Conservation (phyloP, 2,329 filamentous ascomycete species). For the Teratosphaeria viscida region DNA sequence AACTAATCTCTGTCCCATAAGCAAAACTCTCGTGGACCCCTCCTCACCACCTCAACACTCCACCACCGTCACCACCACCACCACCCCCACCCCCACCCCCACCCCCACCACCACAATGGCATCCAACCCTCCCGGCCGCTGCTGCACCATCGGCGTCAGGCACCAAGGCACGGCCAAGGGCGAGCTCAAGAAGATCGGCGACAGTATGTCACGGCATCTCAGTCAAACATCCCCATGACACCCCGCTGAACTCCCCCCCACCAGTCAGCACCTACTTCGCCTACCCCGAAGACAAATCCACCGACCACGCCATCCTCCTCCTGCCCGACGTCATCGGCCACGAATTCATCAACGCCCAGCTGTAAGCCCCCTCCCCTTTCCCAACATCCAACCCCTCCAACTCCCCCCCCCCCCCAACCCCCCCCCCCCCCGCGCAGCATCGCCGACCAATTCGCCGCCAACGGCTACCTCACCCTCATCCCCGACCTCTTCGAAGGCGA, state of each 20-base stretch:
- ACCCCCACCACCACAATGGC: slow-evolving; percentile 17
- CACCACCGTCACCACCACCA: not conserved
- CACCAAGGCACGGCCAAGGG: slow-evolving; percentile 26
- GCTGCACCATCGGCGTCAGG: slow-evolving; percentile 30
- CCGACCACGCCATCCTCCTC: slow-evolving; percentile 46
- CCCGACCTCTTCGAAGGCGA: slow-evolving; percentile 64
- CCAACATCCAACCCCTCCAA: too few species aligned
- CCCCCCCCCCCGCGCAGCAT: too few species aligned
- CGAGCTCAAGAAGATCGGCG: slow-evolving; percentile 24
- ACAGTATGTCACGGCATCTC: slow-evolving; percentile 14
- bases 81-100: too few species aligned
- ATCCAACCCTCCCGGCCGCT: slow-evolving; percentile 26
- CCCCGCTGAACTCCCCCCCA: not conserved
- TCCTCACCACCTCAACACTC: not conserved
- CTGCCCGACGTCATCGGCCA: slow-evolving; percentile 51
- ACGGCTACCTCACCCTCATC: slow-evolving; percentile 59
- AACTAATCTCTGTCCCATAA: not conserved
- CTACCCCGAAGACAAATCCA: slow-evolving; percentile 42
- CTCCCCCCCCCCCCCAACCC: too few species aligned
- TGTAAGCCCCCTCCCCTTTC: slow-evolving; percentile 16
- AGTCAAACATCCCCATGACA: not conserved
- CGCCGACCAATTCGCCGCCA: slow-evolving; percentile 64
- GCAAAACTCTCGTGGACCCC: not conserved
- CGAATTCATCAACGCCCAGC: slow-evolving; percentile 40
- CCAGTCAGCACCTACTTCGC: slow-evolving; percentile 48